Evolutionary conservation across 305 asterid species (phyloP).

Genomic region (Fraxinus albicans): DNA sequence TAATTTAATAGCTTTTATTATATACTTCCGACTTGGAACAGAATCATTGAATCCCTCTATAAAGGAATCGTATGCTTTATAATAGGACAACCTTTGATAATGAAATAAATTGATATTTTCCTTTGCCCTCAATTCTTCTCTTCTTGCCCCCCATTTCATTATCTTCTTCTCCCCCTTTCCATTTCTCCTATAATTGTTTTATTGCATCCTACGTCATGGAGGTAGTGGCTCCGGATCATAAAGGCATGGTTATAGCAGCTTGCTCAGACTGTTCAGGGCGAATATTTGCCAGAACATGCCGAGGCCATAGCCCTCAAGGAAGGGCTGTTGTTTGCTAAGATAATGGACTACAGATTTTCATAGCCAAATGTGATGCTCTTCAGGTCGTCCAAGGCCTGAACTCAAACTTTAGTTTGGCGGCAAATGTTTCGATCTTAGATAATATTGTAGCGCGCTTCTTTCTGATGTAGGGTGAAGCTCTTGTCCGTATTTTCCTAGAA

Average conservation of each 20-base stretch:
- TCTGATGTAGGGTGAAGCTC: background rate
- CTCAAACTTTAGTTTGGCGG: background rate
- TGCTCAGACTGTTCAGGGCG: background rate
- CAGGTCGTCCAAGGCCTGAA: background rate
- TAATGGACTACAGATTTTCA: background rate
- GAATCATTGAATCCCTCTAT: background rate
- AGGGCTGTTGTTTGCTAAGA: background rate
- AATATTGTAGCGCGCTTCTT: background rate
- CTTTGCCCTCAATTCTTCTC: background rate
- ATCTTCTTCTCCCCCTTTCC: background rate
- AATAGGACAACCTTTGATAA: background rate
- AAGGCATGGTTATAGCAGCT: background rate
- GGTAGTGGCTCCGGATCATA: background rate
- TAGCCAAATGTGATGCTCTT: background rate
- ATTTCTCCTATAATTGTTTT: background rate
- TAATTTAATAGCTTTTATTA: background rate
- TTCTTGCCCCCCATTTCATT: background rate
- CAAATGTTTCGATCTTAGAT: background rate
- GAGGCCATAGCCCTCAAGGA: background rate
- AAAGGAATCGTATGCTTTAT: background rate
- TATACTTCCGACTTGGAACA: background rate
- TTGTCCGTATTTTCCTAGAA: background rate
- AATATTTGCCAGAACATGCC: background rate
- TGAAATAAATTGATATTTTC: background rate
- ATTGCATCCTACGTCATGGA: background rate